phyloP scores from a whole-genome alignment of 108 stramenopile genomes.

The Pseudonitzschia delicatissima region DNA sequence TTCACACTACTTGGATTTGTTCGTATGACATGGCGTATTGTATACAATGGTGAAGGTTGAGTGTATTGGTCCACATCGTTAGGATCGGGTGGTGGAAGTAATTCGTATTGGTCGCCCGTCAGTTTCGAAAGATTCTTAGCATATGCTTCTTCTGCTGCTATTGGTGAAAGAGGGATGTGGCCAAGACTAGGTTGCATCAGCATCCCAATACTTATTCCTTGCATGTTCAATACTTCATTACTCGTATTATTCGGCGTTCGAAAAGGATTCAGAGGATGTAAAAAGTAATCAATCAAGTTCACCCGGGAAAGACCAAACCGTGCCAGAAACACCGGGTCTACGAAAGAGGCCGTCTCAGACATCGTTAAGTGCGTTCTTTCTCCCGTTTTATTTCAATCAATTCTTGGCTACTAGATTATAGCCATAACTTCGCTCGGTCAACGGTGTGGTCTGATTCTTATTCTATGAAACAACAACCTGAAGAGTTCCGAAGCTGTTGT shows the following conservation, averaged over 20 bases:
- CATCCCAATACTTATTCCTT: conserved; percentile 71
- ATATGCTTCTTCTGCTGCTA: conserved; percentile 81
- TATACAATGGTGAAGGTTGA: conserved; percentile 72
- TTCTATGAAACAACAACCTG: too few species aligned
- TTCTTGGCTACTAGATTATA: too few species aligned
- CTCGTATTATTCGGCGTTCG: conserved; percentile 70
- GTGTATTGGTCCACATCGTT: conserved; percentile 29
- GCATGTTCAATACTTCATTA: conserved; percentile 84
- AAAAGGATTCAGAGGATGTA: conserved; percentile 87
- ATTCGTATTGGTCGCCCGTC: conserved; percentile 84
- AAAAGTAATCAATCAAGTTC: conserved; percentile 81
- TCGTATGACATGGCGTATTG: conserved; percentile 75
- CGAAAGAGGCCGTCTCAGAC: conserved; percentile 88
- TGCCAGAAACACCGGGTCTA: conserved; percentile 83
- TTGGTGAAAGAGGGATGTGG: conserved; percentile 53
- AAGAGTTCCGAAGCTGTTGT: too few species aligned
- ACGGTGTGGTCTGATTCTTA: too few species aligned
- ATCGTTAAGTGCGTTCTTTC: conserved; percentile 17
- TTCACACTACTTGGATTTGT: conserved; percentile 53
- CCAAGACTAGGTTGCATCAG: conserved; percentile 64
- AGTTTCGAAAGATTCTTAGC: conserved; percentile 40
- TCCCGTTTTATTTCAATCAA: background rate
- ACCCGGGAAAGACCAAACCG: conserved; percentile 68
- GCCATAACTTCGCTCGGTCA: too few species aligned
- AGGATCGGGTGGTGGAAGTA: conserved; percentile 60